Conservation (phyloP, 352 stramenopile genomes). For the Discostella stelligera region DNA sequence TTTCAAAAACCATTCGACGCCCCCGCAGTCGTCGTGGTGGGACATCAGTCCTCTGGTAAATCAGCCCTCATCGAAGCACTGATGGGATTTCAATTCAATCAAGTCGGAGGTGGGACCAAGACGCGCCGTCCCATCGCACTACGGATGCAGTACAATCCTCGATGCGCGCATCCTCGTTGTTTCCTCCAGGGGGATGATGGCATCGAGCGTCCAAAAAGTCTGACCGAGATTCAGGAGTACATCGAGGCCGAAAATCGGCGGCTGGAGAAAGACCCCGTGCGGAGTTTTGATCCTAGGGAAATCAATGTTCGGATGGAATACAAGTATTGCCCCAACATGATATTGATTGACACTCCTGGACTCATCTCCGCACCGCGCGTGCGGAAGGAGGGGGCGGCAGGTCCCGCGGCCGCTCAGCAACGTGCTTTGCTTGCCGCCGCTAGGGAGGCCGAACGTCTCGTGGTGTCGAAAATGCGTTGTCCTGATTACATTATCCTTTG, state of each 20-base stretch:
- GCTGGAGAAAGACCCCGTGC: conserved; percentile 81
- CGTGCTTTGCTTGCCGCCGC: conserved; percentile 64
- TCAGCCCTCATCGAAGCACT: conserved; percentile 85
- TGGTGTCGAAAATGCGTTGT: conserved; percentile 83
- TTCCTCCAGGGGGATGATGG: conserved; percentile 73
- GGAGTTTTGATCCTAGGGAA: conserved; percentile 83
- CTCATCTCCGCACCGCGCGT: conserved; percentile 80
- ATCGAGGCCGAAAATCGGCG: conserved; percentile 85
- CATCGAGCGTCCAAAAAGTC: conserved; percentile 56
- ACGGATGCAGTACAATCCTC: conserved; percentile 86
- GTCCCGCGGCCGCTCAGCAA: conserved; percentile 62
- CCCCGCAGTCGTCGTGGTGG: conserved; percentile 85
- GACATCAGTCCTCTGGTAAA: conserved; percentile 86
- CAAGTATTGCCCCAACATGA: conserved; percentile 87
- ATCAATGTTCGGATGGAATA: conserved; percentile 88
- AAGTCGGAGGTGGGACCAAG: conserved; percentile 86
- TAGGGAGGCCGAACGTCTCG: conserved; percentile 77
- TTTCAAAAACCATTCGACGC: conserved; percentile 87
- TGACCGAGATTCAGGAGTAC: conserved; percentile 78
- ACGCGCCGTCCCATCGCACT: conserved; percentile 83
- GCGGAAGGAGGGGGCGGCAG: conserved; percentile 33
- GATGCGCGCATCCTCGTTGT: conserved; percentile 66
- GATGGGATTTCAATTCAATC: conserved; percentile 89
- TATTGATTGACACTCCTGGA: conserved; percentile 87
- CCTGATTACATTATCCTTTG: conserved; percentile 86